Evolutionary conservation across 495 filamentous ascomycete genomes (phyloP).

Genomic region (Penicillium pulvis): DNA sequence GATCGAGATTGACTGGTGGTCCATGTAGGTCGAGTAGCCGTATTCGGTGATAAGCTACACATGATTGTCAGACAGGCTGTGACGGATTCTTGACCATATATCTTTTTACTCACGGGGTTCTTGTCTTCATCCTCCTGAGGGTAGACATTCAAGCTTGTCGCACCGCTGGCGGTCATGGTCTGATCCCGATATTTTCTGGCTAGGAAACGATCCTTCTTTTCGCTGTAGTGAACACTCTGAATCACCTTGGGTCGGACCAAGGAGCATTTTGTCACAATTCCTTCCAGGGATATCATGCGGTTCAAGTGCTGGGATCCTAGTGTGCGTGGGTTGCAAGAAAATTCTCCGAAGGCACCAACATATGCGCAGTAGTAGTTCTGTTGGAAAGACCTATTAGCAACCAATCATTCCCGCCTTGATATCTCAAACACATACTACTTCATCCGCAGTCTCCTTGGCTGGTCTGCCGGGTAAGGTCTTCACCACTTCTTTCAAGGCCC

Average conservation of each 20-base stretch:
- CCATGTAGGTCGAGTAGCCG: conserved; percentile 90
- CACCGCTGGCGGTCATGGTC: conserved; percentile 90
- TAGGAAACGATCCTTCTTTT: conserved; percentile 78
- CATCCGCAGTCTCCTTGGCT: conserved; percentile 58
- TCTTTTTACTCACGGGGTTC: conserved; percentile 54
- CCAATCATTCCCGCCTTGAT: not conserved
- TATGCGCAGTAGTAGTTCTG: conserved; percentile 92
- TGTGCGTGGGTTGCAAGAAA: conserved; percentile 91
- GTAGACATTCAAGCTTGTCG: conserved; percentile 86
- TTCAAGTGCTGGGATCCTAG: conserved; percentile 87
- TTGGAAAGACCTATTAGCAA: conserved; percentile 6
- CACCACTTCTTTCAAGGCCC: conserved; percentile 84
- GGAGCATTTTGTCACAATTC: conserved; percentile 95
- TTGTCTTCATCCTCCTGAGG: conserved; percentile 90
- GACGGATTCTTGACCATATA: not conserved
- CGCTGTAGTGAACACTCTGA: conserved; percentile 95
- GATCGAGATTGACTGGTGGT: conserved; percentile 97
- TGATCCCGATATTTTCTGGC: conserved; percentile 89
- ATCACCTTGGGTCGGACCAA: conserved; percentile 95
- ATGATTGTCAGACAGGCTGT: conserved; percentile 13
- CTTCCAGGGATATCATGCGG: conserved; percentile 95
- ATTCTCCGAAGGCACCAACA: conserved; percentile 92
- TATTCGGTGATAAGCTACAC: conserved; percentile 83
- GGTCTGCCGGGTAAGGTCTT: conserved; percentile 70
- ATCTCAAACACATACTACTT: conserved; percentile 50